phyloP scores from a whole-genome alignment of 75 land plant species.

The Selaginella tamariscina region DNA sequence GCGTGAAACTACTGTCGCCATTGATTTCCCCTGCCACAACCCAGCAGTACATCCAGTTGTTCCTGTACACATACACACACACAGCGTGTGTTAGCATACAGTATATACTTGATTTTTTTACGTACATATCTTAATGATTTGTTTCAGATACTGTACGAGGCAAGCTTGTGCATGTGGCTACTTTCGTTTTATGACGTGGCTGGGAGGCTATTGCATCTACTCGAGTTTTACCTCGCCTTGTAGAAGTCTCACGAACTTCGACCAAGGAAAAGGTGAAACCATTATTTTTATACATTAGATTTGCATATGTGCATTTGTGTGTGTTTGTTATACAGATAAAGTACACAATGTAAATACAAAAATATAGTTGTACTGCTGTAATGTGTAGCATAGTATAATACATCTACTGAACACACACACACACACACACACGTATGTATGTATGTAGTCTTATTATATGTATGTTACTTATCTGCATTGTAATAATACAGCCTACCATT shows the following conservation, averaged over 20 bases:
- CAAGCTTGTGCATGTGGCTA: conserved; percentile 84
- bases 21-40: conserved; percentile 87
- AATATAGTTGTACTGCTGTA: too few species aligned
- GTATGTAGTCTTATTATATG: too few species aligned
- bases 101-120: neutral
- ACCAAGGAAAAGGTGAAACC: conserved; percentile 99
- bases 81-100: neutral
- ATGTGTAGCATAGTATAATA: too few species aligned
- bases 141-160: conserved; percentile 82
- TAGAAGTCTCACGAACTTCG: conserved; percentile 71
- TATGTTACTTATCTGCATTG: too few species aligned
- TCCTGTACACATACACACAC: neutral
- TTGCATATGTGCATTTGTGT: neutral
- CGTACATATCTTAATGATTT: neutral
- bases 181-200: conserved; percentile 80
- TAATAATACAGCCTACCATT: too few species aligned
- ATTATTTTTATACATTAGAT: neutral
- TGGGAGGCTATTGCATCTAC: conserved; percentile 50
- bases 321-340: neutral
- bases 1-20: conserved; percentile 71
- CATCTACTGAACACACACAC: too few species aligned
- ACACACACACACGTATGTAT: too few species aligned
- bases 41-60: conserved; percentile 89
- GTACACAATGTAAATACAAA: too few species aligned
- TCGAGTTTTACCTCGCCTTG: conserved; percentile 51